Evolutionary conservation across 2,329 filamentous ascomycete species (phyloP), one percentile per base, ranked within the genome.

Genomic region (Furcasterigmium sp.): DNA sequence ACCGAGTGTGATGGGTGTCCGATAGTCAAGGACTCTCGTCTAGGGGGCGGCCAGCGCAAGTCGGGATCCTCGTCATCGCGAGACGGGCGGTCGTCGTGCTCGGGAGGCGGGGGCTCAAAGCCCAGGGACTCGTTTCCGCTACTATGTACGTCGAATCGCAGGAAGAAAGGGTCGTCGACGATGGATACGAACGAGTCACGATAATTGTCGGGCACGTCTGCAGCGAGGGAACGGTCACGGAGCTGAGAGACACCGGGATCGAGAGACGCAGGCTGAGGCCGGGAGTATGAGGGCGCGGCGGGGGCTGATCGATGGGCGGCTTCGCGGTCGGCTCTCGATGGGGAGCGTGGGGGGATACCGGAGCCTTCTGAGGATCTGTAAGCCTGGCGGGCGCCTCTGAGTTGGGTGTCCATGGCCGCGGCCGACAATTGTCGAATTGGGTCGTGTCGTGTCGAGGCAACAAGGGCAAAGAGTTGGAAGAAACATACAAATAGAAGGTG

Each of bases 121-220:
- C 26, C 54, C 44, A 51, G 57, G 41, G 59, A 46, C 46, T 61
- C 56, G 42, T 57, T 54, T 28, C 56, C 52, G 35, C 61, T n/a
- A n/a, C n/a, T 53, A 45, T 61, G 57, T 29, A 60, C 56, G 56
- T 70, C 61, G 50, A 71, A 70, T 49, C 65, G 68, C 52, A 69
- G 67, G 60, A 76, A 74, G 57, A 78, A 76, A 23, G 72, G 72
- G 50, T 78, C 74, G 66, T 79, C 72, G 55, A 75, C 62, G 47
- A 78, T 73, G 46, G 73, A 77, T 40, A 67, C 58, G 49, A 77
- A 61, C 15, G 75, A 80, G 52, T 73, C 70, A 47, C 72, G 67
- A 52, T 61, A 58, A 41, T 51, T 54, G 44, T 51, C 44, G 23
- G 47, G 44, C 8, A 52, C 48, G 34, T 58, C 58, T 50, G 57